These are phyloP conservation scores for Gossypium mustelinum DNA, from an alignment of 345 rosid species.

Conservation along the genomic window DNA sequence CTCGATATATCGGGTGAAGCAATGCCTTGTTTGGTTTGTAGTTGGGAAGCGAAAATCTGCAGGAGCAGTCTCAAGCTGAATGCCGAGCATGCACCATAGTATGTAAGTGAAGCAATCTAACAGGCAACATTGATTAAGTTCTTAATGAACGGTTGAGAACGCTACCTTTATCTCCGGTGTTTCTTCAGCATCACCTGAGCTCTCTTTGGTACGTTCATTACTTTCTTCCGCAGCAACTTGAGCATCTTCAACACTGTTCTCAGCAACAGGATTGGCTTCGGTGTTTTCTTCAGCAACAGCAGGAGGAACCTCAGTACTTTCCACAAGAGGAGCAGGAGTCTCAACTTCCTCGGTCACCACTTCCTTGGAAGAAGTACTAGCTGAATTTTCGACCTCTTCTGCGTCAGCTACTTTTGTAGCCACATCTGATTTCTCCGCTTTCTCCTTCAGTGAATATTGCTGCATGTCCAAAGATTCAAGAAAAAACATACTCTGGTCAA, in stretches of 20 bases:
- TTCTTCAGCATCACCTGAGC: conserved; percentile 44
- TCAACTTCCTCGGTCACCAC: conserved; percentile 36
- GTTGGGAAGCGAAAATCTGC: conserved; percentile 99
- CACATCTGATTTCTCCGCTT: conserved; percentile 50
- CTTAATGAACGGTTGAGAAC: background rate
- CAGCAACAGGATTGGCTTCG: conserved; percentile 32
- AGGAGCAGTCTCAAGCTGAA: conserved; percentile 95
- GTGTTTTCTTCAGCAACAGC: conserved; percentile 27
- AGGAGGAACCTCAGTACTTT: background rate
- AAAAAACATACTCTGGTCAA: conserved; percentile 8
- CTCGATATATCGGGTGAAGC: conserved; percentile 92
- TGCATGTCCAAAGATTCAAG: conserved; percentile 24
- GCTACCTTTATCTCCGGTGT: conserved; percentile 73
- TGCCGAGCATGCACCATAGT: conserved; percentile 19
- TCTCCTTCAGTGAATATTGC: conserved; percentile 69
- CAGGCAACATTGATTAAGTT: background rate
- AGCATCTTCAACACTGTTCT: conserved; percentile 22
- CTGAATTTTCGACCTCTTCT: conserved; percentile 42
- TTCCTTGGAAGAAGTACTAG: conserved; percentile 39
- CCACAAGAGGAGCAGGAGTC: conserved; percentile 27
- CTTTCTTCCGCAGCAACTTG: conserved; percentile 6
- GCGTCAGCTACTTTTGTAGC: conserved; percentile 45
- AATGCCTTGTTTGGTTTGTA: conserved; percentile 97
- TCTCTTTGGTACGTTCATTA: conserved; percentile 1
- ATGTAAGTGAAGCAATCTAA: conserved; percentile 9